Evolutionary conservation across 2,329 filamentous ascomycete genomes (phyloP).

Genomic region (Verticillium alfalfae): DNA sequence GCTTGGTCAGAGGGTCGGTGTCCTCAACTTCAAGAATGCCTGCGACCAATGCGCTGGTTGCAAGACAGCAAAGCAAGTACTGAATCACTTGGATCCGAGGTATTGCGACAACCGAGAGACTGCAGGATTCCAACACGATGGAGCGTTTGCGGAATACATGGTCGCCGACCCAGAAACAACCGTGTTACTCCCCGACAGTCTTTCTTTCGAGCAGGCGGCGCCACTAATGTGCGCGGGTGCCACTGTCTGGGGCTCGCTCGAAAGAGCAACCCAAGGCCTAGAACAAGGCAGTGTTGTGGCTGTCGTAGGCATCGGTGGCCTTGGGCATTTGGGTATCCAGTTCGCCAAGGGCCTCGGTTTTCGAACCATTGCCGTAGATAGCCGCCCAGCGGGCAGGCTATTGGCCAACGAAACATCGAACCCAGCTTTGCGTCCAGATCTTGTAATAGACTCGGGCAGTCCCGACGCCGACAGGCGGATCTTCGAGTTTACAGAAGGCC

Average conservation of each 20-base stretch:
- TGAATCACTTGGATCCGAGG: slow-evolving; percentile 17
- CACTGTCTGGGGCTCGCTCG: slow-evolving; percentile 25
- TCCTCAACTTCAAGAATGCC: slow-evolving; percentile 26
- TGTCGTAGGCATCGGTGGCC: slow-evolving; percentile 26
- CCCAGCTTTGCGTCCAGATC: slow-evolving; percentile 14
- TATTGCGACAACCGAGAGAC: slow-evolving; percentile 24
- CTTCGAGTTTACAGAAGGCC: slow-evolving; percentile 19
- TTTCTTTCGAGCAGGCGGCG: slow-evolving; percentile 26
- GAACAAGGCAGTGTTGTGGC: slow-evolving; percentile 17
- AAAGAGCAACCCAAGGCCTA: slow-evolving; percentile 19
- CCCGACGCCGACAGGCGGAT: slow-evolving; percentile 13
- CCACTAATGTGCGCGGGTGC: slow-evolving; percentile 29
- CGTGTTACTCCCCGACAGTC: slow-evolving; percentile 17
- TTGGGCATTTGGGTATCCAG: slow-evolving; percentile 27
- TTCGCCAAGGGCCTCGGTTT: slow-evolving; percentile 28
- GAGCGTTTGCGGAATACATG: slow-evolving; percentile 27
- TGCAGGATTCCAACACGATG: slow-evolving; percentile 26
- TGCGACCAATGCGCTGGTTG: slow-evolving; percentile 22
- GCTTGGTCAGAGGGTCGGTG: slow-evolving; percentile 27
- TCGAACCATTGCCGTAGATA: slow-evolving; percentile 28
- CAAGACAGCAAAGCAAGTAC: slow-evolving; percentile 9
- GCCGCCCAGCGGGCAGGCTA: slow-evolving; percentile 17
- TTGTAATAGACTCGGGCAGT: slow-evolving; percentile 19
- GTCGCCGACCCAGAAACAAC: slow-evolving; percentile 21
- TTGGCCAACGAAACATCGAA: slow-evolving; percentile 19